Percentiles rank a stretch among this genome's conserved stretches.
Conservation (phyloP, 768 basidiomycete species). For the Phylloporus sp. region DNA sequence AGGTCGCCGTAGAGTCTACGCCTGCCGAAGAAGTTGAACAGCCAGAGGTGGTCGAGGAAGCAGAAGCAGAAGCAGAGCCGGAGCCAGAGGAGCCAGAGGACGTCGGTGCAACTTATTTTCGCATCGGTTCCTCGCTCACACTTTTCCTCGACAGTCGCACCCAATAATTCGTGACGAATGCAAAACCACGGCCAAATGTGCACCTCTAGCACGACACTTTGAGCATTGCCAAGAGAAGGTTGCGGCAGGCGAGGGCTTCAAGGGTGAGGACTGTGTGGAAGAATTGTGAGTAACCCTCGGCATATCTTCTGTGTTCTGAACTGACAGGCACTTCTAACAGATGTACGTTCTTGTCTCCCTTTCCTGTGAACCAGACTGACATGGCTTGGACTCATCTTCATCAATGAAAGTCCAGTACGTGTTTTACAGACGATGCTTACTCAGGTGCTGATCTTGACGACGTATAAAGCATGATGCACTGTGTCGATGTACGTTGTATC, state of each 20-base stretch:
- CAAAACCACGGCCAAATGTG: slow-evolving; percentile 60
- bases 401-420: slow-evolving; percentile 63
- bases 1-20: slow-evolving; percentile 30
- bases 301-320: background rate
- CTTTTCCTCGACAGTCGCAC: slow-evolving; percentile 42
- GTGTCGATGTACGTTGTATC: slow-evolving; percentile 64
- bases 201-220: slow-evolving; percentile 72
- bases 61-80: no score
- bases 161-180: slow-evolving; percentile 76
- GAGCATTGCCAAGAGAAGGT: slow-evolving; percentile 90
- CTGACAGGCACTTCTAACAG: slow-evolving; percentile 8
- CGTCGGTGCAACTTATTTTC: slow-evolving; percentile 42
- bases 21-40: slow-evolving; percentile 39
- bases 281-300: slow-evolving; percentile 66
- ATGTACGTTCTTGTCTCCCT: slow-evolving; percentile 19
- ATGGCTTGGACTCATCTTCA: background rate
- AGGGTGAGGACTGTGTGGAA: slow-evolving; percentile 90
- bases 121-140: background rate
- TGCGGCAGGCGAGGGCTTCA: slow-evolving; percentile 72
- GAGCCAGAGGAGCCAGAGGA: slow-evolving; percentile 77
- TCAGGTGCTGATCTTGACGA: slow-evolving; percentile 3
- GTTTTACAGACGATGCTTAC: background rate
- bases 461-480: slow-evolving; percentile 78
- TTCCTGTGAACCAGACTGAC: slow-evolving; percentile 7
- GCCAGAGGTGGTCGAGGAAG: slow-evolving; percentile 48